These are phyloP conservation scores for Stagonosporopsis chrysanthemi DNA, from an alignment of 2,329 filamentous ascomycete genomes.

Conservation along the genomic window DNA sequence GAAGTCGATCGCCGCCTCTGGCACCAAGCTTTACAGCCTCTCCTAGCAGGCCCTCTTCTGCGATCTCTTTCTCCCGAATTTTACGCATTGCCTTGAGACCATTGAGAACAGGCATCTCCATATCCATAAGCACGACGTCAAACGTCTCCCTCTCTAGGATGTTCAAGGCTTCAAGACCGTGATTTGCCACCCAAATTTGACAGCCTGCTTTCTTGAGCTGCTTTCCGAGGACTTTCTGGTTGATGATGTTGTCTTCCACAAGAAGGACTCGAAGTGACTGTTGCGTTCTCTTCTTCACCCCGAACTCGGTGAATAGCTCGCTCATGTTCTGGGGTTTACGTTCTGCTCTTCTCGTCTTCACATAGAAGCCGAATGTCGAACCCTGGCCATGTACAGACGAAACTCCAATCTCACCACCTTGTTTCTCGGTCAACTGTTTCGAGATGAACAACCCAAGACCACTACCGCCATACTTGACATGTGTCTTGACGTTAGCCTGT, in stretches of 20 bases:
- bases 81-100: constrained; percentile 51
- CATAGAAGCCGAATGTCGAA: constrained; percentile 56
- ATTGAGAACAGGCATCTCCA: constrained; percentile 65
- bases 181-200: constrained; percentile 42
- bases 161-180: constrained; percentile 49
- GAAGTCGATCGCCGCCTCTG: constrained; percentile 29
- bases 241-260: constrained; percentile 52
- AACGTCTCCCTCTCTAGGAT: constrained; percentile 39
- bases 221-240: constrained; percentile 48
- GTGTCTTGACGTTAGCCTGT: constrained; percentile 47
- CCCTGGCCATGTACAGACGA: constrained; percentile 46
- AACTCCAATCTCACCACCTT: constrained; percentile 57
- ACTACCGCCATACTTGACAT: constrained; percentile 54
- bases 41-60: constrained; percentile 32
- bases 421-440: constrained; percentile 54
- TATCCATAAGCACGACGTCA: constrained; percentile 56
- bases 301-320: constrained; percentile 15
- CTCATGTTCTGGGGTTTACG: constrained; percentile 14
- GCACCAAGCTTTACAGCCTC: constrained; percentile 32
- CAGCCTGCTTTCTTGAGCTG: constrained; percentile 47
- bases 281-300: background rate
- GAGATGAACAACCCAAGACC: constrained; percentile 57
- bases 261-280: constrained; percentile 39
- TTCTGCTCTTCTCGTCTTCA: constrained; percentile 45
- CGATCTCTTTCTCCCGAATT: constrained; percentile 57